These are phyloP conservation scores for Aspergillus nidulans DNA, from an alignment of 495 filamentous ascomycete species.

Conservation along the genomic window DNA sequence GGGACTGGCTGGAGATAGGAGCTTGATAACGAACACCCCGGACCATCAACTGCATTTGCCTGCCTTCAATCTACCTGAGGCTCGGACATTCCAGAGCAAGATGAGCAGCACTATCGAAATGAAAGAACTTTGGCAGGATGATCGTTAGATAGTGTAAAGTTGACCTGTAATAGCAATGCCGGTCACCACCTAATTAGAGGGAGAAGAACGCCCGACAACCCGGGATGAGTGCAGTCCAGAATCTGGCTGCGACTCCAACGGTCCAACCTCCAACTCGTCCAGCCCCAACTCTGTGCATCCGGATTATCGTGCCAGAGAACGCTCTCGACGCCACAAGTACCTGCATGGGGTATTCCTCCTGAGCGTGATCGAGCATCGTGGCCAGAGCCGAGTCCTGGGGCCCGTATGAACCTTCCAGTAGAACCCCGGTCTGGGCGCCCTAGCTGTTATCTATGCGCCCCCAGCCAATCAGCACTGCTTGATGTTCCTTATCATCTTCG, in stretches of 20 bases:
- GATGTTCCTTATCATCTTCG: slow-evolving; percentile 11
- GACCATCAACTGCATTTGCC: not conserved
- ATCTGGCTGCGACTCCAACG: not conserved
- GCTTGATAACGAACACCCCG: not conserved
- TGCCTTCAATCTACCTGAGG: not conserved
- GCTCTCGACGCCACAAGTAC: not conserved
- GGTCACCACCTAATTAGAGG: not conserved
- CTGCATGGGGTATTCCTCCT: not conserved
- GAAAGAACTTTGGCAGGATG: not conserved
- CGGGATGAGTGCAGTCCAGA: not conserved
- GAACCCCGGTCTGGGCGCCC: not conserved
- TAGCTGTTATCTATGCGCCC: slow-evolving; percentile 7
- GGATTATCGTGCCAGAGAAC: not conserved
- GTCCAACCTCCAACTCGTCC: not conserved
- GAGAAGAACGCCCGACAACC: not conserved
- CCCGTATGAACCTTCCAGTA: too few species aligned
- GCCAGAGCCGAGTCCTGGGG: not conserved
- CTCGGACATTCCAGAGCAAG: not conserved
- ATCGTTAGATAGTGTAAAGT: not conserved
- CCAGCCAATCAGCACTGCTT: slow-evolving; percentile 7
- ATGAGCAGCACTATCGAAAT: not conserved
- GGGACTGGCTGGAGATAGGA: slow-evolving; percentile 16
- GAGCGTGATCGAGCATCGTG: not conserved
- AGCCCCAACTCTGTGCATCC: not conserved
- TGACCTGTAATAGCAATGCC: not conserved